Percentiles rank a stretch among this genome's conserved stretches.
phyloP scores from a whole-genome alignment of 352 stramenopile species.

The Globisporangium solare region DNA sequence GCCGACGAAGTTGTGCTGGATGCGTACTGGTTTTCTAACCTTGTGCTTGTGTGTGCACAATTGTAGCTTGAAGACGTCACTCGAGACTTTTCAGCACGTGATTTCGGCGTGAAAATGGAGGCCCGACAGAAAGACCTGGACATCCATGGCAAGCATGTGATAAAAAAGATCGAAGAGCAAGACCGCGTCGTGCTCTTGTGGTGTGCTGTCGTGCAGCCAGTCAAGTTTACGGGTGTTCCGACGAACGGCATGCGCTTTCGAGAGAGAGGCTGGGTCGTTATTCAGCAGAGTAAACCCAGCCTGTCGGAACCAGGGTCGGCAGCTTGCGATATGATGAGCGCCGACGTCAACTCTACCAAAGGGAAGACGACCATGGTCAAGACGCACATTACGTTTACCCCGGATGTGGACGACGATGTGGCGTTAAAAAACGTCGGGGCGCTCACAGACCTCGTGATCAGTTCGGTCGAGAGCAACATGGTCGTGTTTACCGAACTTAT shows the following conservation, averaged over 20 bases:
- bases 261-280: slow-evolving; percentile 9
- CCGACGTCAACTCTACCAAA: neutral
- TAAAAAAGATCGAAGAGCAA: slow-evolving; percentile 2
- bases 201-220: slow-evolving; percentile 6
- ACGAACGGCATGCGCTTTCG: slow-evolving; percentile 7
- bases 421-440: slow-evolving; percentile 1
- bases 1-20: too few relatives aligned
- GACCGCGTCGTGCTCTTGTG: slow-evolving; percentile 5
- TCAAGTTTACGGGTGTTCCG: slow-evolving; percentile 1
- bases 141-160: slow-evolving; percentile 14
- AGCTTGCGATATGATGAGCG: too few relatives aligned
- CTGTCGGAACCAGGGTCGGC: too few relatives aligned
- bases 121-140: neutral
- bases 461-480: slow-evolving; percentile 11
- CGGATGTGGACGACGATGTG: slow-evolving; percentile 1
- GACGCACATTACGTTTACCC: slow-evolving; percentile 5
- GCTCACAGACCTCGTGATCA: slow-evolving; percentile 12
- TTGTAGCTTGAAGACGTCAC: slow-evolving; percentile 6
- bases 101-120: slow-evolving; percentile 8
- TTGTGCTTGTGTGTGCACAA: neutral
- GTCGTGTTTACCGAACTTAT: slow-evolving; percentile 7
- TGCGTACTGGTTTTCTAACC: neutral
- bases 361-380: slow-evolving; percentile 11
- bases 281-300: neutral
- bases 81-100: neutral